Conservation (phyloP, 1,284 basidiomycete genomes). For the Marasmius tenuissimus region DNA sequence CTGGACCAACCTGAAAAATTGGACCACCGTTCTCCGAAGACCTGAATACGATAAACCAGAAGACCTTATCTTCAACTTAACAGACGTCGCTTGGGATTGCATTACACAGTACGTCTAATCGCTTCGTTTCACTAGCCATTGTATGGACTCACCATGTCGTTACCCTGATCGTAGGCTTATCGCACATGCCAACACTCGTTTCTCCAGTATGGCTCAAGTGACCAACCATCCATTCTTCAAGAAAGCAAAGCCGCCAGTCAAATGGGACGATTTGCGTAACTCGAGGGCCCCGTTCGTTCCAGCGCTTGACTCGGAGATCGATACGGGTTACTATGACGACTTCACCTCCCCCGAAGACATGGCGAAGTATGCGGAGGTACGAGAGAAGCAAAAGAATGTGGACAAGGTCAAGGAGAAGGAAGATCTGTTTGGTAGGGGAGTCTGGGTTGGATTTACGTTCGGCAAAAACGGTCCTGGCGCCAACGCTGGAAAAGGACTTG, state of each 20-base stretch:
- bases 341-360: slow-evolving; percentile 93
- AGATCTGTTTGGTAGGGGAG: slow-evolving; percentile 69
- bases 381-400: slow-evolving; percentile 96
- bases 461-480: slow-evolving; percentile 78
- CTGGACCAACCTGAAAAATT: slow-evolving; percentile 99
- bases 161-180: slow-evolving; percentile 48
- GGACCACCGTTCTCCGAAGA: slow-evolving; percentile 87
- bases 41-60: slow-evolving; percentile 97
- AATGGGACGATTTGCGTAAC: slow-evolving; percentile 80
- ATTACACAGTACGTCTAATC: slow-evolving; percentile 68
- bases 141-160: slow-evolving; percentile 2
- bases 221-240: slow-evolving; percentile 86
- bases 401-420: slow-evolving; percentile 90
- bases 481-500: slow-evolving; percentile 28
- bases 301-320: slow-evolving; percentile 91
- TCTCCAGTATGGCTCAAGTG: slow-evolving; percentile 74
- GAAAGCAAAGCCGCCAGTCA: slow-evolving; percentile 35
- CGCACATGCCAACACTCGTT: slow-evolving; percentile 80
- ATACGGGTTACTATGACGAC: slow-evolving; percentile 99
- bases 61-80: slow-evolving; percentile 96
- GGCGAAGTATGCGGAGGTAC: slow-evolving; percentile 98
- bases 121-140: slow-evolving; percentile 1
- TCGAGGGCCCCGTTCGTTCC: slow-evolving; percentile 94
- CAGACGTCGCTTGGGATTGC: slow-evolving; percentile 95
- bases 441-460: slow-evolving; percentile 99